These are phyloP conservation scores for Lycium ferocissimum DNA, from an alignment of 257 asterid genomes.

Conservation along the genomic window DNA sequence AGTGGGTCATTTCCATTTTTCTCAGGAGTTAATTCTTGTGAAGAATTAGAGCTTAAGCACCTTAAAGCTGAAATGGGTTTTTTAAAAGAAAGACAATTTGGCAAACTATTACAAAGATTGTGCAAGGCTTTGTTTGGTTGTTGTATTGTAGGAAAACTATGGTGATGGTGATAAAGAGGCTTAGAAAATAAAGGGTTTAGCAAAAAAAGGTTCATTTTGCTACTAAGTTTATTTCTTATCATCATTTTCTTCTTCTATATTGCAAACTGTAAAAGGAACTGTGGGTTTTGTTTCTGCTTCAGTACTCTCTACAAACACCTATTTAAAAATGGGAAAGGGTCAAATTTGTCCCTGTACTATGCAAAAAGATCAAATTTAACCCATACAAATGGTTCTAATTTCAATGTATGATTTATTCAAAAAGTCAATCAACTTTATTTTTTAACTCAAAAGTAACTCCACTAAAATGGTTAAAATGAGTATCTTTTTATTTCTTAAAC, in stretches of 20 bases:
- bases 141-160: not conserved
- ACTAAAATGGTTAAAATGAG: no score
- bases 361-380: no score
- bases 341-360: no score
- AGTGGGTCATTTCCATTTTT: constrained; percentile 18
- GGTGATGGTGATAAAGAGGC: not conserved
- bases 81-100: not conserved
- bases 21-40: constrained; percentile 30
- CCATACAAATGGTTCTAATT: no score
- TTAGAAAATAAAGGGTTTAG: not conserved
- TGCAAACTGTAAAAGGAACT: not conserved
- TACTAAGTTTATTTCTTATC: not conserved
- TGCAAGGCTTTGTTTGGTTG: constrained; percentile 7
- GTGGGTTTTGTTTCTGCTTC: not conserved
- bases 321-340: no score
- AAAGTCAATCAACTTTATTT: no score
- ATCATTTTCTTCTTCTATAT: not conserved
- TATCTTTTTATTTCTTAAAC: no score
- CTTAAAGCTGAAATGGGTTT: not conserved
- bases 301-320: not conserved
- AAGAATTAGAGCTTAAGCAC: constrained; percentile 20
- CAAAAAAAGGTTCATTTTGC: constrained; percentile 1
- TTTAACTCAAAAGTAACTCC: no score
- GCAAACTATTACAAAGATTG: not conserved
- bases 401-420: no score